These are phyloP conservation scores for Amorphotheca resinae DNA, from an alignment of 495 filamentous ascomycete genomes.

Conservation along the genomic window DNA sequence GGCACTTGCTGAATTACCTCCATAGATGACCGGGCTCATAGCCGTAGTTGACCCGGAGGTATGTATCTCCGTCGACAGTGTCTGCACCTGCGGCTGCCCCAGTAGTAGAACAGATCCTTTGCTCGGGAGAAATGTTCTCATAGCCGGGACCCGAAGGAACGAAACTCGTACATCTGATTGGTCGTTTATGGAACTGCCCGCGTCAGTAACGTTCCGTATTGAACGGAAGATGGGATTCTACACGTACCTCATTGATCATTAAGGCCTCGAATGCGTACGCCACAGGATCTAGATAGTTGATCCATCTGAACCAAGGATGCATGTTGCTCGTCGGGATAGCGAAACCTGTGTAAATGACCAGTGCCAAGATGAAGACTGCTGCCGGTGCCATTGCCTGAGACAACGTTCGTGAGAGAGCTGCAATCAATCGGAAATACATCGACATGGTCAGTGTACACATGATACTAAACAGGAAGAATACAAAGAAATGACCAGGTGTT, in stretches of 20 bases:
- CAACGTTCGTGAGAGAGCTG: conserved; percentile 62
- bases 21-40: conserved; percentile 54
- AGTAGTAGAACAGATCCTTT: conserved; percentile 16
- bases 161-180: conserved; percentile 49
- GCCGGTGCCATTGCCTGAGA: conserved; percentile 77
- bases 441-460: conserved; percentile 58
- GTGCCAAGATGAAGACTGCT: conserved; percentile 65
- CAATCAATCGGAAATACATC: conserved; percentile 73
- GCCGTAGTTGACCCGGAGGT: conserved; percentile 44
- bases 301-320: conserved; percentile 76
- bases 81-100: conserved; percentile 20
- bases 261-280: conserved; percentile 78
- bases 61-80: conserved; percentile 52
- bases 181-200: conserved; percentile 46
- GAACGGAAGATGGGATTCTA: neutral
- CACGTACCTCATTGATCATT: conserved; percentile 64
- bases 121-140: conserved; percentile 3
- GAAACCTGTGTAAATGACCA: conserved; percentile 87
- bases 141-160: conserved; percentile 35
- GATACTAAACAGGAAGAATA: conserved; percentile 63
- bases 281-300: conserved; percentile 78
- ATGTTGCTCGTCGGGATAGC: conserved; percentile 57
- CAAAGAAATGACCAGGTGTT: conserved; percentile 69
- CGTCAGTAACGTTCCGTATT: neutral
- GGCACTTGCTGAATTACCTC: conserved; percentile 28